Percentiles rank a stretch among this genome's conserved stretches.
phyloP scores from a whole-genome alignment of 2,329 filamentous ascomycete genomes.

The Xylaria sp. region DNA sequence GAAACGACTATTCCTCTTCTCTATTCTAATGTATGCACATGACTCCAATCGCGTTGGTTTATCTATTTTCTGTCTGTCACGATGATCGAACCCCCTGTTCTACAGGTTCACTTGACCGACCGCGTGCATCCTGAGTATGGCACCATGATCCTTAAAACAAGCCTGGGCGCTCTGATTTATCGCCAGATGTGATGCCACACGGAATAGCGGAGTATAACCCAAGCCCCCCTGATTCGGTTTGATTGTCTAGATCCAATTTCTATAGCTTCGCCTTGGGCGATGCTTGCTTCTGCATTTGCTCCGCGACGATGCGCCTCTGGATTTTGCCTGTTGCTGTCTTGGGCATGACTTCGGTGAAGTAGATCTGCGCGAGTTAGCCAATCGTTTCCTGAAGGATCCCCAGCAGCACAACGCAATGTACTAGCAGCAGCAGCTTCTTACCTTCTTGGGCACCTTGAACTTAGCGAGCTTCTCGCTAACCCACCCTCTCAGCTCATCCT shows the following conservation, averaged over 20 bases:
- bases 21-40: too few species aligned
- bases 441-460: constrained; percentile 85
- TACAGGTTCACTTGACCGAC: background rate
- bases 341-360: constrained; percentile 82
- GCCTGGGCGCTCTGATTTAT: background rate
- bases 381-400: too few species aligned
- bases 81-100: too few species aligned
- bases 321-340: constrained; percentile 94
- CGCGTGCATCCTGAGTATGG: background rate
- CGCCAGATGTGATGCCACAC: background rate
- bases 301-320: constrained; percentile 82
- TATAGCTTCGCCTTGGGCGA: constrained; percentile 57
- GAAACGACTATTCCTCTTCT: too few species aligned
- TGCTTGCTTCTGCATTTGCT: constrained; percentile 77
- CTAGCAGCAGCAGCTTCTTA: constrained; percentile 43
- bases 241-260: constrained; percentile 7
- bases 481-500: constrained; percentile 68
- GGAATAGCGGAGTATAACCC: background rate
- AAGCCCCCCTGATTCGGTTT: background rate
- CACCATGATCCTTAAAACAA: background rate
- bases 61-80: too few species aligned
- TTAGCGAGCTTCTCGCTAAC: constrained; percentile 72
- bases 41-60: too few species aligned
- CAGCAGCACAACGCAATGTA: constrained; percentile 1
- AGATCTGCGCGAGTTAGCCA: constrained; percentile 54